Conservation (phyloP, 352 stramenopile species). For the Globisporangium takayamanum region DNA sequence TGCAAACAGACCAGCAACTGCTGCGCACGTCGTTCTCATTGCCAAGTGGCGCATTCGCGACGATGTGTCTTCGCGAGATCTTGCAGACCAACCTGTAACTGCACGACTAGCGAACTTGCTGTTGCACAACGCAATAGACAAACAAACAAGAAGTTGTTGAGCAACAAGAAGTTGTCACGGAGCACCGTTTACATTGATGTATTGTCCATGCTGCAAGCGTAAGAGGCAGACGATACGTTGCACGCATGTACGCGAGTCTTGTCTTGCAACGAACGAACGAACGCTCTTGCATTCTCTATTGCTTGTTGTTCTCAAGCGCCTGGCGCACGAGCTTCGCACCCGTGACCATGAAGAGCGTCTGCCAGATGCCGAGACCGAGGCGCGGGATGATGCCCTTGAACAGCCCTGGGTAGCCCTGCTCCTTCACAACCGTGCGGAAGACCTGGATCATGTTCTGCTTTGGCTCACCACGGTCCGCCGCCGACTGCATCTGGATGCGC, state of each 20-base stretch:
- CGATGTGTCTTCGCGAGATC: conserved; percentile 72
- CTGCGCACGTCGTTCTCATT: conserved; percentile 50
- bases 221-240: no score
- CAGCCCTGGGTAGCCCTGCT: conserved; percentile 74
- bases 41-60: conserved; percentile 62
- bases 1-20: conserved; percentile 3
- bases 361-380: conserved; percentile 83
- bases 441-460: conserved; percentile 90
- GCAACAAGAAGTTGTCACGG: no score
- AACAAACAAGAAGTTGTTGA: not conserved
- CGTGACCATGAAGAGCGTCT: conserved; percentile 92
- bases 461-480: conserved; percentile 80
- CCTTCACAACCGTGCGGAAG: conserved; percentile 80
- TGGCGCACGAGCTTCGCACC: conserved; percentile 87
- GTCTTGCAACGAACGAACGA: not conserved
- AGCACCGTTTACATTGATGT: no score
- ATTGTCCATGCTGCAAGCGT: no score
- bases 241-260: not conserved
- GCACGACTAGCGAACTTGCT: not conserved
- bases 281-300: conserved; percentile 11
- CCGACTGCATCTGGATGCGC: conserved; percentile 90
- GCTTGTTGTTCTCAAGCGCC: conserved; percentile 57
- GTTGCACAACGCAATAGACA: not conserved
- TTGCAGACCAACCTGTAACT: conserved; percentile 36
- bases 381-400: conserved; percentile 90